Base-by-base conservation (phyloP, 1,139 yeast species). In the Yamadazyma songkhlaensis region DNA sequence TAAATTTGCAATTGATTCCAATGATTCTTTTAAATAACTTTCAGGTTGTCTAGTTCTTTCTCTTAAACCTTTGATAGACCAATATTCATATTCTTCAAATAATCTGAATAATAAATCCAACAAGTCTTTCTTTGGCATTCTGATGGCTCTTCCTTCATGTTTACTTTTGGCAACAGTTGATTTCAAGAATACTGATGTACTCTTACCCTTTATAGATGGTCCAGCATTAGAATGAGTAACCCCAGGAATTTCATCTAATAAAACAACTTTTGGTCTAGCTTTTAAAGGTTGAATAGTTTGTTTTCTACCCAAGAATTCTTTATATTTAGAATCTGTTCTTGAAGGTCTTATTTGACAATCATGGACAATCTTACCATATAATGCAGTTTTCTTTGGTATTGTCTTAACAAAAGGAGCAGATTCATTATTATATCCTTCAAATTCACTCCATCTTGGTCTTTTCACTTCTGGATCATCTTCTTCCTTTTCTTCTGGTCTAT, bases 11-110 rank as follows among this genome's bases (percentile, higher is more conserved):
- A 92, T 88, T 34, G 86, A 80, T 44, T 92, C 98, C 37, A 92
- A 69, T 38, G 92, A 85, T 57, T 90, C 97, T 56, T 92, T 89
- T 49, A 92, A 70, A 58, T 87, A 94, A 3, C 86, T 83, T 58
- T 94, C 98, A 1, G 99, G 99, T 67, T 92, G 99, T 54, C 84
- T 83, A 2, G 97, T 89, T 51, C 96, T 77, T 59, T 92, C 98
- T 57, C 89, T 85, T 45, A 92, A 70, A 27, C 97, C 97, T 62
- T 89, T 89, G 73, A 92, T 74, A 9, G 95, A 83, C 98, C 98
- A 92, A 61, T 90, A 92, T 57, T 92, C 97, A 59, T 86, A 89
- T 60, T 90, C 95, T 58, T 89, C 97, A 60, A 92, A 92, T 50
- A 92, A 72, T 50, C 86, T 75, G 75, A 94, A 92, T 47, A 92